Evolutionary conservation across 2,329 filamentous ascomycete genomes (phyloP).

Genomic region (Tympanopsis confertula): DNA sequence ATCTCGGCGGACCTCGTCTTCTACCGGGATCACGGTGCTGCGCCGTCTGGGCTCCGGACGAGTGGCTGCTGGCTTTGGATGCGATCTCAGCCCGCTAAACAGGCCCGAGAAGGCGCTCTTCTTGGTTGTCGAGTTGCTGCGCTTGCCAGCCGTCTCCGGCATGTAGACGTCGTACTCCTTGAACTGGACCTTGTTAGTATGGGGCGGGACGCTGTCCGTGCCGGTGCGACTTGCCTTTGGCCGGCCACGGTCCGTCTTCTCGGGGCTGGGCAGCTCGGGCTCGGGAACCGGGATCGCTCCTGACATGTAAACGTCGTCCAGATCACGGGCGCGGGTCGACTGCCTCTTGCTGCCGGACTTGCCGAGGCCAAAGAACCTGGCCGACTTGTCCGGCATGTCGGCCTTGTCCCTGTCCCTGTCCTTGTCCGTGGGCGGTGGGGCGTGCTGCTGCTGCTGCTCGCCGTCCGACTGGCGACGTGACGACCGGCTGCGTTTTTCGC

Average conservation of each 20-base stretch:
- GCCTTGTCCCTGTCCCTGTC: too few species aligned
- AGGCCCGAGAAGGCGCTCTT: conserved; percentile 47
- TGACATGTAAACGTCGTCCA: not conserved
- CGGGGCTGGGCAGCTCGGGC: conserved; percentile 31
- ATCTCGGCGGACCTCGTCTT: conserved; percentile 32
- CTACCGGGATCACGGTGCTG: conserved; percentile 34
- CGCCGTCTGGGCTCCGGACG: conserved; percentile 34
- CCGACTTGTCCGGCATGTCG: not conserved
- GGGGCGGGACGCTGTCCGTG: conserved; percentile 19
- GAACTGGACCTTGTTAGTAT: conserved; percentile 47
- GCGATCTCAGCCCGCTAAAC: conserved; percentile 45
- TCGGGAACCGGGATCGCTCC: conserved; percentile 7
- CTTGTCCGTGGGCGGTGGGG: too few species aligned
- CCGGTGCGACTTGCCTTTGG: conserved; percentile 24
- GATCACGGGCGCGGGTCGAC: not conserved
- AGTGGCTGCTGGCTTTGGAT: conserved; percentile 22
- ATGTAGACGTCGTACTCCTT: conserved; percentile 53
- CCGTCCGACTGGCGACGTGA: not conserved
- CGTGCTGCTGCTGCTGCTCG: not conserved
- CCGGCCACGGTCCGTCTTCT: conserved; percentile 31
- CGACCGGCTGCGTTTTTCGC: not conserved
- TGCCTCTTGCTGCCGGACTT: not conserved
- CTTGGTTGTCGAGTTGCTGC: conserved; percentile 50
- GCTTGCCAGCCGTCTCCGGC: conserved; percentile 44
- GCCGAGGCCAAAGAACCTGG: not conserved